These are phyloP conservation scores for Lactarius psammicola DNA, from an alignment of 768 basidiomycete species.

Conservation along the genomic window DNA sequence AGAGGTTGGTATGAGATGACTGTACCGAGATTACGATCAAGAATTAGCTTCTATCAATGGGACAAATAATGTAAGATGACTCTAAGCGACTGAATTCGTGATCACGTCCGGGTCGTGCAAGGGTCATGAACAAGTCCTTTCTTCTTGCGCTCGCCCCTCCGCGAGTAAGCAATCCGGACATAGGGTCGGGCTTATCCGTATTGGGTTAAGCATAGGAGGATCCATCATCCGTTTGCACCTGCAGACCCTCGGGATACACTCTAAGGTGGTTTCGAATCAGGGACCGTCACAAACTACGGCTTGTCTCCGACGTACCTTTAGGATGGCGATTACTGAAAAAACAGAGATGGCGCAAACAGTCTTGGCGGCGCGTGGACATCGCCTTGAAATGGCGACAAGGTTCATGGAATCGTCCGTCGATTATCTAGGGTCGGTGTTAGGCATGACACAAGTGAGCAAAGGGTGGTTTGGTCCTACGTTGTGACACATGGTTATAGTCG, in stretches of 20 bases:
- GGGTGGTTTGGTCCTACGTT: slow-evolving; percentile 22
- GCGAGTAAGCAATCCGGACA: slow-evolving; percentile 26
- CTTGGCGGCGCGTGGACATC: slow-evolving; percentile 33
- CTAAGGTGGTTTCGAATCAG: slow-evolving; percentile 13
- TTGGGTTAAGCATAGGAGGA: slow-evolving; percentile 31
- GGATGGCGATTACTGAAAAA: slow-evolving; percentile 32
- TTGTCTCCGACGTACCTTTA: slow-evolving; percentile 20
- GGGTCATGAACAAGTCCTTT: background rate
- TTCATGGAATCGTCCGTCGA: slow-evolving; percentile 32
- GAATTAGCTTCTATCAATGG: background rate
- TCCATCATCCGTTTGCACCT: slow-evolving; percentile 30
- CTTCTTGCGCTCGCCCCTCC: slow-evolving; percentile 9
- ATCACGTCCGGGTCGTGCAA: slow-evolving; percentile 1
- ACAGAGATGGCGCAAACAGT: slow-evolving; percentile 30
- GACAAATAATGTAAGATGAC: background rate
- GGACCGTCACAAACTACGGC: background rate
- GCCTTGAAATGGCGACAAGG: slow-evolving; percentile 32
- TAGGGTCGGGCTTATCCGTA: slow-evolving; percentile 31
- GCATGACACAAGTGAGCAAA: background rate
- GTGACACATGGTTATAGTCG: slow-evolving; percentile 27
- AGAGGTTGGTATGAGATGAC: background rate
- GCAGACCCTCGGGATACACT: slow-evolving; percentile 24
- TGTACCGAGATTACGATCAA: background rate
- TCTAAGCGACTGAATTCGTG: background rate
- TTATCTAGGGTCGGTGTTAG: slow-evolving; percentile 26